Evolutionary conservation across 2,329 filamentous ascomycete species (phyloP), one percentile per base, ranked within the genome.

Genomic region (Ophiostoma ips): DNA sequence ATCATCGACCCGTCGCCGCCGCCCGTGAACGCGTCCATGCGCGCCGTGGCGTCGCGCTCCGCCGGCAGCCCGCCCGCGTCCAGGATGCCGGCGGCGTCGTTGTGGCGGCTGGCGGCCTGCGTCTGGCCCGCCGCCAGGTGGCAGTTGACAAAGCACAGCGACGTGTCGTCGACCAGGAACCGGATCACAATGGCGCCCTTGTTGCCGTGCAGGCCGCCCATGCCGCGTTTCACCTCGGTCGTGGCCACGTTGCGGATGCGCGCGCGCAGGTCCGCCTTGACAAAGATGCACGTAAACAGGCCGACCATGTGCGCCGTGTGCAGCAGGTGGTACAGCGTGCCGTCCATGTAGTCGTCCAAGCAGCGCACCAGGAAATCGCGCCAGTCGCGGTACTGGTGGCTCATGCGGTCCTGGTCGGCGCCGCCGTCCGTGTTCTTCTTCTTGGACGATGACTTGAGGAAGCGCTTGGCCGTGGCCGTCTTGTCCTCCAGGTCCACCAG

Each of bases 401-500:
- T 94, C 87, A 96, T 96, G 58, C 89, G 79, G 63, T 95, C 88
- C 59, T 86, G 82, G 47, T 87, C 84, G 1, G 83, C 79, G 12
- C 83, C 79, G 28, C 84, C 81, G 60, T 87, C 79, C 11, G 83
- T 79, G 30, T 84, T 81, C 60, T 87, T 85, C 62, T 95, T 94
- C 64, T 92, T 92, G 58, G 84, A 87, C 34, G 34, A n/a, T 28
- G 24, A 24, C 61, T 89, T 92, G 62, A 96, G 83, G 58, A 96
- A 81, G 50, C 86, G 87, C 67, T 92, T 95, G n/a, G 92, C 92
- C 19, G 90, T 96, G 47, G 94, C 84, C 57, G 89, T 94, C 69
- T 96, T 96, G 67, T 98, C 87, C 64, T 98, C 92, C 8, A 98
- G 72, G 61, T 98, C 92, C 4, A 98, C 92, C n/a, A 98, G 74